Evolutionary conservation across 2,329 filamentous ascomycete genomes (phyloP).

Genomic region (Monilinia aucupariae): DNA sequence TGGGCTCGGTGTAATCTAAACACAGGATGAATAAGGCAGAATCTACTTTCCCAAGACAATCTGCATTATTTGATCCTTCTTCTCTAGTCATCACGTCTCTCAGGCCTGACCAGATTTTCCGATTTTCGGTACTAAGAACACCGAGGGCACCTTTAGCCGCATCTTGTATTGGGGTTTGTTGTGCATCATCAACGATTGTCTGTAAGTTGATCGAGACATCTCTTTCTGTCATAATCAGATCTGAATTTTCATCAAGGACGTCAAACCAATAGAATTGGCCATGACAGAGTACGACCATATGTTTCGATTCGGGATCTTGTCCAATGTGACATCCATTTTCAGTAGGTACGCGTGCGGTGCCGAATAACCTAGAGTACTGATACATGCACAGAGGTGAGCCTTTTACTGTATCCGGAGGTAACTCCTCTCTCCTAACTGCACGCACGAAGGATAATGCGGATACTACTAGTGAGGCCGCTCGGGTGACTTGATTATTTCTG

Average conservation of each 20-base stretch:
- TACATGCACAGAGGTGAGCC: conserved; percentile 94
- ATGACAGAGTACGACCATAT: conserved; percentile 86
- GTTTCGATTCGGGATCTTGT: conserved; percentile 87
- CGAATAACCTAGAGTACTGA: conserved; percentile 92
- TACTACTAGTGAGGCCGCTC: conserved; percentile 84
- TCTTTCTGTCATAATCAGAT: conserved; percentile 95
- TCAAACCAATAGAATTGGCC: conserved; percentile 99
- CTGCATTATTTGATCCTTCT: conserved; percentile 85
- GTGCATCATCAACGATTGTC: conserved; percentile 85
- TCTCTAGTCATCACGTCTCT: conserved; percentile 83
- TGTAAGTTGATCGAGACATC: conserved; percentile 88
- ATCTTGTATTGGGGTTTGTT: conserved; percentile 83
- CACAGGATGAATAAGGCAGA: conserved; percentile 89
- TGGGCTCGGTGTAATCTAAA: conserved; percentile 84
- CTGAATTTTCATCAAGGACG: conserved; percentile 87
- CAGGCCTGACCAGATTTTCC: conserved; percentile 90
- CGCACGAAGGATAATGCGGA: conserved; percentile 89
- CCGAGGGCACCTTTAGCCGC: conserved; percentile 93
- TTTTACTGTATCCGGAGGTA: conserved; percentile 80
- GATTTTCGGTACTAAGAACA: conserved; percentile 91
- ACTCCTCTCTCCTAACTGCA: conserved; percentile 85
- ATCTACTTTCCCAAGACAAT: conserved; percentile 93
- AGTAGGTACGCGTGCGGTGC: conserved; percentile 88
- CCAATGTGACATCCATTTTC: conserved; percentile 94
- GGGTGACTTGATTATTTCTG: conserved; percentile 91